Base-by-base conservation (phyloP, 2,329 filamentous ascomycete genomes). In the Lachnellula occidentalis region DNA sequence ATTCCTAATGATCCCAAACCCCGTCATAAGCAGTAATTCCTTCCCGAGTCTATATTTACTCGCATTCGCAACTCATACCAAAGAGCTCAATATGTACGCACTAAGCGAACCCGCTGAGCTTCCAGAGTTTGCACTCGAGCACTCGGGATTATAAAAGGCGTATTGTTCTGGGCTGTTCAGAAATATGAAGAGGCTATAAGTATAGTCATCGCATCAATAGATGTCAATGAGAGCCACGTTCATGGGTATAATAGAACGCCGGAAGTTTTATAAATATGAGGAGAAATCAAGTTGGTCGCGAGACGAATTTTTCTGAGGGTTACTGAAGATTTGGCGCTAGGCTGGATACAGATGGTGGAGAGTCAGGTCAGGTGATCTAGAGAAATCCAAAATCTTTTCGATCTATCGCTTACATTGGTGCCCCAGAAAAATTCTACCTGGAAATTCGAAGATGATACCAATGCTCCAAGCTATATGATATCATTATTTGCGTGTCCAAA, bases 81-180 rank as follows among this genome's bases (percentile, higher is more conserved):
- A 11, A 31, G 27, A 31, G 27, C 8, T 43, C 19, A 24, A 53
- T 48, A 59, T 67, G 63, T 67, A 58, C 58, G 64, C 64, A 64
- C 65, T 59, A 63, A 67, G 65, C 65, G 65, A 67, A 67, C 62
- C 65, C 56, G 56, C 41, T 51, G 54, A 60, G 50, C 60, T 49
- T 61, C 62, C 55, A 43, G 56, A 64, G 60, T 45, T 48, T 57
- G 55, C 56, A 57, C 63, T 64, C 59, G 57, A 64, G 61, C 59
- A 61, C 53, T 58, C 56, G 63, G 63, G 62, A 67, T 67, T 67
- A 64, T 65, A 64, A 67, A 67, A 64, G 65, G 62, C 61, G 55
- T 51, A 39, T 64, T 55, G 14, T 34, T 66, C 65, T 67, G 49
- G 61, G 63, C 56, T 50, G 58, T 61, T 61, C 63, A 56, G 53